Percentiles rank a stretch among this genome's conserved stretches.
phyloP scores from a whole-genome alignment of 257 asterid species.

The Solanum neorickii region DNA sequence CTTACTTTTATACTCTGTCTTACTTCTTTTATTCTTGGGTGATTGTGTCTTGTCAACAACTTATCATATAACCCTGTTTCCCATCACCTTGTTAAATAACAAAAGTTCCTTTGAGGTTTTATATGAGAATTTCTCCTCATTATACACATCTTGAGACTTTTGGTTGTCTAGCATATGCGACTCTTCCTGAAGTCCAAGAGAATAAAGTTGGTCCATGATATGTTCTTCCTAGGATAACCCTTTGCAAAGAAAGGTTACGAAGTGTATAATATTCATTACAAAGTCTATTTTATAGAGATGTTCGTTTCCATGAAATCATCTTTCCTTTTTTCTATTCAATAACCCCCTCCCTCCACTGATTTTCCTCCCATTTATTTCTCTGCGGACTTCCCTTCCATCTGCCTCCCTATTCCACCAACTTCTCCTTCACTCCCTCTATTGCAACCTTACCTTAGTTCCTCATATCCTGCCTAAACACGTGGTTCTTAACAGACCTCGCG shows the following conservation, averaged over 20 bases:
- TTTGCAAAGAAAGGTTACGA: not conserved
- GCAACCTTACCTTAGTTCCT: not conserved
- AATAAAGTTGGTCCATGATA: not conserved
- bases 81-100: not conserved
- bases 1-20: too few relatives aligned
- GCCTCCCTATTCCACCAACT: too few relatives aligned
- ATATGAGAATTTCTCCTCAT: not conserved
- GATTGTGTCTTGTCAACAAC: not conserved
- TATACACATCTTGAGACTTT: not conserved
- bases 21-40: not conserved
- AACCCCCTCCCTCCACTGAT: not conserved
- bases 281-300: not conserved
- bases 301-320: not conserved
- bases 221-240: not conserved
- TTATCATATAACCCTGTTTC: not conserved
- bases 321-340: not conserved
- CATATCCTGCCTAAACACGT: not conserved
- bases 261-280: not conserved
- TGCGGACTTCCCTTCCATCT: too few relatives aligned
- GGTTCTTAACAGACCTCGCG: not conserved
- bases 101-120: not conserved
- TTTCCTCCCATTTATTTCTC: not conserved
- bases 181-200: not conserved
- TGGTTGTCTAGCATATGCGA: not conserved
- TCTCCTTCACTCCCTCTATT: too few relatives aligned